Evolutionary conservation across 192 early-diverging fungal species (phyloP), one percentile per base, ranked within the genome.

Genomic region (Gigaspora rosea): DNA sequence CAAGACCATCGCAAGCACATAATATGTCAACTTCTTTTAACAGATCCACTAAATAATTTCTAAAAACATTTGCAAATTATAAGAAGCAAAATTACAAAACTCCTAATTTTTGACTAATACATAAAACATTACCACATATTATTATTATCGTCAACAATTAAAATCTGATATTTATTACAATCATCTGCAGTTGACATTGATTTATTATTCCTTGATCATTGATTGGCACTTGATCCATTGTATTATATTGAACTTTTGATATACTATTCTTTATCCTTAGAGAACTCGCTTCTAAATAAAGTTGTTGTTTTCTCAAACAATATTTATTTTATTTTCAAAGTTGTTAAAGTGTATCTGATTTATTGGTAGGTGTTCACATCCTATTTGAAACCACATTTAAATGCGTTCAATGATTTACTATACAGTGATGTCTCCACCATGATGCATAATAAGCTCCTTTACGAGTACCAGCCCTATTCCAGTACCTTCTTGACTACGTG

Each of bases 381-480:
- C 89, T 47, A 82, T 78, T 22, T 87, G 87, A 47, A 90, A 80
- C 65, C 73, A 74, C 3, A 90, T 78, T 35, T 78, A 61, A 89
- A 88, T 35, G 84, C 2, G 85, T 78, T 2, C 90, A 87, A 16
- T 78, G 71, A 13, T 83, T 86, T 18, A 88, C 48, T 2, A 51
- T 76, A 90, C 79, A 1, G 70, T 70, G 0, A 91, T 81, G 4
- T 50, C 48, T 4, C 90, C 90, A 2, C 85, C 85, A 76, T 88
- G 88, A 3, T 86, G 72, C 35, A 84, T 84, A 3, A 86, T 82
- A 10, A 91, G 64, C 33, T 71, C 70, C 35, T 71, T 56, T n/a
- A 71, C 70, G 1, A 91, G 70, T 1, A 86, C 80, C 8, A 91
- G 70, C 1, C 90, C 88, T 46, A 91, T 91, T 6, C 90, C 90